These are phyloP conservation scores for Trypanosoma cruzi DNA, from an alignment of 208 protist genomes.

Conservation along the genomic window DNA sequence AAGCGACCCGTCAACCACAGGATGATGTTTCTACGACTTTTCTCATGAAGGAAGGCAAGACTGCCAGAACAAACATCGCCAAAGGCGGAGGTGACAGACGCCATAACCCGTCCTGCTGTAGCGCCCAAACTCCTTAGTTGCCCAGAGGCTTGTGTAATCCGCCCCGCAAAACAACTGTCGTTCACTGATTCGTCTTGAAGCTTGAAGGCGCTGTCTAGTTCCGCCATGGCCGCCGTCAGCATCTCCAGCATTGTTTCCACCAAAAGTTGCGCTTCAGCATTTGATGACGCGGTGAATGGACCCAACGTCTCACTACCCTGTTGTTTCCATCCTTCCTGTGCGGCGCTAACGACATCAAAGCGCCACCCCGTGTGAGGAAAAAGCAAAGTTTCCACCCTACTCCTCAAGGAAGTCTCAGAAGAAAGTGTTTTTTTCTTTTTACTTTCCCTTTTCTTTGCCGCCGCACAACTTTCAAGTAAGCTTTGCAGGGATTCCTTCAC, in stretches of 20 bases:
- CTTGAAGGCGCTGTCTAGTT: conserved; percentile 7
- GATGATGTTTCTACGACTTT: conserved; percentile 1
- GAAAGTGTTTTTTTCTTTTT: background rate
- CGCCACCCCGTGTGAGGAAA: conserved; percentile 17
- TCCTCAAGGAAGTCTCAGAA: background rate
- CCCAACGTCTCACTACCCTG: background rate
- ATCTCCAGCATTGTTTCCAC: conserved; percentile 18
- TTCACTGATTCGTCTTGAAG: background rate
- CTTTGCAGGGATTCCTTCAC: conserved; percentile 29
- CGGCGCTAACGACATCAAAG: conserved; percentile 8
- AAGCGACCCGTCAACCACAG: conserved; percentile 9
- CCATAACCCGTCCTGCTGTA: conserved; percentile 21
- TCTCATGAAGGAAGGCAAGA: conserved; percentile 11
- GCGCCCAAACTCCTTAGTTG: conserved; percentile 21
- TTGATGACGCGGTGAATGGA: background rate
- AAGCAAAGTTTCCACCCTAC: background rate
- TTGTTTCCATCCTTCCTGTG: background rate
- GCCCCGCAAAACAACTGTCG: conserved; percentile 7
- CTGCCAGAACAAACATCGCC: conserved; percentile 22
- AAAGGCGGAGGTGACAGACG: conserved; percentile 17
- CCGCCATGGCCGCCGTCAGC: conserved; percentile 1
- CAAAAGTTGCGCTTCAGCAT: background rate
- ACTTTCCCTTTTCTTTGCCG: conserved; percentile 1
- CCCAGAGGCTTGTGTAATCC: conserved; percentile 8
- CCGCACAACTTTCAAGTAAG: conserved; percentile 14